phyloP scores from a whole-genome alignment of 345 rosid genomes.

The Gossypium turneri region DNA sequence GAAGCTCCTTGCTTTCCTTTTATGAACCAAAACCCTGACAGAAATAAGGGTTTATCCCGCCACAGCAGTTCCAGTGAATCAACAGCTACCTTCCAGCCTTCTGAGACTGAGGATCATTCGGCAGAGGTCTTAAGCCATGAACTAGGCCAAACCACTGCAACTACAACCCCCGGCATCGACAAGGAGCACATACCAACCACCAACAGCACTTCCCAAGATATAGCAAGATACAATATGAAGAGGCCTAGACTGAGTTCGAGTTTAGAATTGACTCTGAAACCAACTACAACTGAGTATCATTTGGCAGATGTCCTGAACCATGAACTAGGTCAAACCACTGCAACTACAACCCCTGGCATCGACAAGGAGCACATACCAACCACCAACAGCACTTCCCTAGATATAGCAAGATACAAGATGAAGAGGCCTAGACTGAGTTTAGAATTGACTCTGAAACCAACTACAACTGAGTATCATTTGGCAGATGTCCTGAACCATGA shows the following conservation, averaged over 20 bases:
- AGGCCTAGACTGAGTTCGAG: not conserved
- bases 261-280: slow-evolving; percentile 1
- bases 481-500: not conserved
- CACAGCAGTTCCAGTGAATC: not conserved
- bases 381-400: not conserved
- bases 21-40: not conserved
- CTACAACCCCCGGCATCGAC: not conserved
- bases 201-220: not conserved
- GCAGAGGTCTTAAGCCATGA: not conserved
- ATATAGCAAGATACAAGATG: not conserved
- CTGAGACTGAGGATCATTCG: not conserved
- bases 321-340: not conserved
- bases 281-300: not conserved
- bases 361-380: not conserved
- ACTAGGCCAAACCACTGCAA: not conserved
- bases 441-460: slow-evolving; percentile 1
- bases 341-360: not conserved
- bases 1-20: not conserved
- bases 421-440: not conserved
- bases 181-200: not conserved
- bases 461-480: not conserved
- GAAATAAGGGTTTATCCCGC: not conserved
- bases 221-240: not conserved
- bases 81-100: not conserved
- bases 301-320: not conserved